Conservation (phyloP, 177 flowering plant genomes). For the Vitis hybrid region DNA sequence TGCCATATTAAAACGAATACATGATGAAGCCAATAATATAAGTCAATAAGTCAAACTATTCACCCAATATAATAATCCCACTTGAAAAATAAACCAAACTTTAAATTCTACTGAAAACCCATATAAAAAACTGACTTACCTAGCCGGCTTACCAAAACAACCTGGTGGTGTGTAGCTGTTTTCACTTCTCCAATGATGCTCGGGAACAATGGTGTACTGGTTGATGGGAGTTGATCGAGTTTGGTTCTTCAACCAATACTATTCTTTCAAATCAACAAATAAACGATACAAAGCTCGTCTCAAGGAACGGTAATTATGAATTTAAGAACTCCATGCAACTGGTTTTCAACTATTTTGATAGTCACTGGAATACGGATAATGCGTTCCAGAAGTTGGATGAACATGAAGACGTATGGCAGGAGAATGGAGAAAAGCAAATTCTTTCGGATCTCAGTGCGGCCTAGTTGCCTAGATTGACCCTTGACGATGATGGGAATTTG, state of each 20-base stretch:
- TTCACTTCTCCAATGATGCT: conserved; percentile 28
- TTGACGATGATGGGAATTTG: conserved; percentile 65
- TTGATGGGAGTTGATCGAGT: conserved; percentile 50
- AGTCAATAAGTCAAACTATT: too few relatives aligned
- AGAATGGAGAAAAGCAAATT: neutral
- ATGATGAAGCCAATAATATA: too few relatives aligned
- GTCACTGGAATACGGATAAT: conserved; percentile 24
- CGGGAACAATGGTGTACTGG: conserved; percentile 19
- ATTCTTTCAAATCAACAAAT: conserved; percentile 45
- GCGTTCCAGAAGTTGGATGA: conserved; percentile 20
- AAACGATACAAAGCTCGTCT: conserved; percentile 25
- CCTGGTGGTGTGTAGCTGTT: too few relatives aligned
- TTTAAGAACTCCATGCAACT: conserved; percentile 23
- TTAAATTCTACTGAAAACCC: too few relatives aligned
- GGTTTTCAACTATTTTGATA: conserved; percentile 22
- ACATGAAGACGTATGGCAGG: conserved; percentile 23
- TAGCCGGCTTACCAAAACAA: too few relatives aligned
- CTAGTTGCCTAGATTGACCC: conserved; percentile 22
- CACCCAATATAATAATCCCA: too few relatives aligned
- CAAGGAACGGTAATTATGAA: conserved; percentile 38
- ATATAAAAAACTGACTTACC: too few relatives aligned
- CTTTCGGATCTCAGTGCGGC: neutral
- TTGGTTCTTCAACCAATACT: conserved; percentile 49
- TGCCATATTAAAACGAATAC: too few relatives aligned
- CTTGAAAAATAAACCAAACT: too few relatives aligned